Percentiles rank a stretch among this genome's conserved stretches.
phyloP scores from a whole-genome alignment of 805 yeast genomes.

The Wickerhamiella sorbophila region DNA sequence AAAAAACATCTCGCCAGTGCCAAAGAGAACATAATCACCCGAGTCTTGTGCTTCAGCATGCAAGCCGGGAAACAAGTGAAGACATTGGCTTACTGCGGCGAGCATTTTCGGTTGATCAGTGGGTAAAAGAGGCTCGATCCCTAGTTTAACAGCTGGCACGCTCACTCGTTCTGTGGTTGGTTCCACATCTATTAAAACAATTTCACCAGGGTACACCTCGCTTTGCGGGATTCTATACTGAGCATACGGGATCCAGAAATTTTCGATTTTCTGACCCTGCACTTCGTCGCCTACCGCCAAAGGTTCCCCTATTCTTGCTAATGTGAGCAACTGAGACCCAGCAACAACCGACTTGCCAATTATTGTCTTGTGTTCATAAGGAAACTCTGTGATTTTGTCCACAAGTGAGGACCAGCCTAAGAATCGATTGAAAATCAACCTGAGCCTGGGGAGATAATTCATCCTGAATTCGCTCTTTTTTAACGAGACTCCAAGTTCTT shows the following conservation, averaged over 20 bases:
- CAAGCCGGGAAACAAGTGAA: conserved; percentile 49
- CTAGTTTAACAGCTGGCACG: conserved; percentile 56
- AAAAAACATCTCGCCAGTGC: conserved; percentile 76
- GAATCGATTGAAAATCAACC: neutral
- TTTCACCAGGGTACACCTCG: conserved; percentile 47
- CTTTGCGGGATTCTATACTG: conserved; percentile 47
- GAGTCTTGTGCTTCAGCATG: conserved; percentile 68
- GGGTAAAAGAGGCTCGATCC: conserved; percentile 70
- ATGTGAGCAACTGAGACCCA: neutral
- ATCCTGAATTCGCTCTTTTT: neutral
- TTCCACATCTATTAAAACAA: conserved; percentile 43
- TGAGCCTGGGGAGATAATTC: neutral
- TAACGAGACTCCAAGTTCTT: conserved; percentile 28
- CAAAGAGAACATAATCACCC: conserved; percentile 70
- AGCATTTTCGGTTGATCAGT: conserved; percentile 48
- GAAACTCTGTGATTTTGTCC: neutral
- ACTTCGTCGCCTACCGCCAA: neutral
- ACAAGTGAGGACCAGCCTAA: neutral
- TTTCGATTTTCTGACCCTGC: conserved; percentile 14
- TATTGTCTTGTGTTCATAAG: neutral
- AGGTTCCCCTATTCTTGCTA: neutral
- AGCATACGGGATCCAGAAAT: conserved; percentile 44
- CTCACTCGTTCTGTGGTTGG: conserved; percentile 40
- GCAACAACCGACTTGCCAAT: neutral
- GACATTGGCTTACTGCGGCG: conserved; percentile 42